Percentiles rank a stretch among this genome's conserved stretches.
Conservation (phyloP, 179 eudicot species). For the Sideroxylon spinosum region DNA sequence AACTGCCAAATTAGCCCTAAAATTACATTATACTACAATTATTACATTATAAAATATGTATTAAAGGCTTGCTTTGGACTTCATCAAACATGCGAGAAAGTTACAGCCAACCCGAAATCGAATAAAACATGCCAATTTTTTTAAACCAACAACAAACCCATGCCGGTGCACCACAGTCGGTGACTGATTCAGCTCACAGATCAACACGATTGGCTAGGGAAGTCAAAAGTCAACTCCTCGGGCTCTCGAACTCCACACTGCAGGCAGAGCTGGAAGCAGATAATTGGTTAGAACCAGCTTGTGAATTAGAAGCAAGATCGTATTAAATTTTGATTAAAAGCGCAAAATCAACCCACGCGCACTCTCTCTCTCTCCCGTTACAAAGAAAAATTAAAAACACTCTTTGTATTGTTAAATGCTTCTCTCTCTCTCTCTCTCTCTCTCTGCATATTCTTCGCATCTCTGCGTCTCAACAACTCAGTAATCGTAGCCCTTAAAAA, state of each 20-base stretch:
- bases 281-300: not conserved
- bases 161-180: not conserved
- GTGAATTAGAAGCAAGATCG: not conserved
- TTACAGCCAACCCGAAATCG: not conserved
- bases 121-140: not conserved
- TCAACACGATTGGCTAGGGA: not conserved
- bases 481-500: not conserved
- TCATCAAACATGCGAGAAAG: constrained; percentile 1
- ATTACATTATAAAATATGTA: no score
- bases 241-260: not conserved
- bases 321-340: not conserved
- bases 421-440: constrained; percentile 16
- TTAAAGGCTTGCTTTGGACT: constrained; percentile 1
- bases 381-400: no score
- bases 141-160: not conserved
- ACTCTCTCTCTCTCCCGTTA: no score
- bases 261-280: not conserved
- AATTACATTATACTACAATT: no score
- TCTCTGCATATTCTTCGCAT: constrained; percentile 40
- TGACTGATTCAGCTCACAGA: not conserved
- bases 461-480: constrained; percentile 10
- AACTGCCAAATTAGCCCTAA: no score
- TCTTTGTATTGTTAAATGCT: no score
- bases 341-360: not conserved
- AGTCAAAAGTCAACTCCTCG: not conserved